Evolutionary conservation across 257 asterid species (phyloP).

Genomic region (Salvia rosmarinus): DNA sequence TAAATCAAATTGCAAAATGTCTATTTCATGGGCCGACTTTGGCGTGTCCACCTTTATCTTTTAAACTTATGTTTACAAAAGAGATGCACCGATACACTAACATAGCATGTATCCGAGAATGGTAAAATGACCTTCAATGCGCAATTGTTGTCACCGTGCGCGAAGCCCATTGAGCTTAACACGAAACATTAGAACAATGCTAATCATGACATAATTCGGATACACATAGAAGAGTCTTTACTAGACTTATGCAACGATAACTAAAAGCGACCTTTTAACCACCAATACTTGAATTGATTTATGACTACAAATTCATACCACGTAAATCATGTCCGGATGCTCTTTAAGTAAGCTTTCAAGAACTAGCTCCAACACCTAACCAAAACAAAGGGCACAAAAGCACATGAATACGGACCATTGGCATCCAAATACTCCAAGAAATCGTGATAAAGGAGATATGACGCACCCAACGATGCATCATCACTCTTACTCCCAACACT

Average conservation of each 20-base stretch:
- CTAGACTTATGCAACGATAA: not conserved
- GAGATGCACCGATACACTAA: too few relatives aligned
- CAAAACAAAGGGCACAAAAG: too few relatives aligned
- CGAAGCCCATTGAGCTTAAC: constrained; percentile 83
- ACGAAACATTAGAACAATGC: constrained; percentile 45
- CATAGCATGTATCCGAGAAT: too few relatives aligned
- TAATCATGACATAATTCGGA: constrained; percentile 29
- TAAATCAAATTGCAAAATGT: not conserved
- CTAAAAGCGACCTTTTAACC: not conserved
- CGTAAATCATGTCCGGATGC: too few relatives aligned
- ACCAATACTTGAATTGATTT: constrained; percentile 3
- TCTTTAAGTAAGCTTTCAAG: too few relatives aligned
- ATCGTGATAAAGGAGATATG: constrained; percentile 6
- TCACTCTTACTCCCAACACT: constrained; percentile 50
- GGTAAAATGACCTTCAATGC: too few relatives aligned
- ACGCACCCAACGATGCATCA: constrained; percentile 47
- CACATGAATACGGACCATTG: too few relatives aligned
- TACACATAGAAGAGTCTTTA: not conserved
- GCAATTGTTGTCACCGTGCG: constrained; percentile 89
- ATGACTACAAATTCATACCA: too few relatives aligned
- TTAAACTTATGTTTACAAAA: too few relatives aligned
- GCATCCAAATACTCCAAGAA: not conserved
- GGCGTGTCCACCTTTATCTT: not conserved
- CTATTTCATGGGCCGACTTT: not conserved
- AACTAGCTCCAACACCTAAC: too few relatives aligned